Evolutionary conservation across 2,329 filamentous ascomycete genomes (phyloP).

Genomic region (Colletotrichum navitas): DNA sequence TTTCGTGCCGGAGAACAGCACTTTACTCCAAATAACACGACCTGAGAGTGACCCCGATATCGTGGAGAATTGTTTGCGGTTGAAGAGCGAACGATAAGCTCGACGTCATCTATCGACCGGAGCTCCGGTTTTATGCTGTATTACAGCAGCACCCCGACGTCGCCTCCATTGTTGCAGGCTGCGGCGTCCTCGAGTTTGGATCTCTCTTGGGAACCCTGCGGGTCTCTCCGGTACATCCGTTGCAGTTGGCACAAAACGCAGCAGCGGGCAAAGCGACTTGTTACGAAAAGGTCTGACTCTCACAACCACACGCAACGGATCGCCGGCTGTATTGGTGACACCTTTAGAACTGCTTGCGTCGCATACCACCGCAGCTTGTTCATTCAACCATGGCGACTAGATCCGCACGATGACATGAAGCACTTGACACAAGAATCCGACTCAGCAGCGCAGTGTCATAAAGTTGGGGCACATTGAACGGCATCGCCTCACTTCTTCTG

Average conservation of each 20-base stretch:
- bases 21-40: not conserved
- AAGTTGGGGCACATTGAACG: not conserved
- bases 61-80: constrained; percentile 1
- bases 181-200: constrained; percentile 15
- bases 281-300: constrained; percentile 5
- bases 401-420: not conserved
- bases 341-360: constrained; percentile 11
- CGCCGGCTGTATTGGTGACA: constrained; percentile 20
- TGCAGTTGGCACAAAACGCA: not conserved
- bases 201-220: constrained; percentile 6
- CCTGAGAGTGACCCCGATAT: not conserved
- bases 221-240: constrained; percentile 13
- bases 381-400: constrained; percentile 8
- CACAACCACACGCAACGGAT: constrained; percentile 11
- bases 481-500: not conserved
- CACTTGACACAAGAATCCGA: not conserved
- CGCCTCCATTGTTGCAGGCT: constrained; percentile 3
- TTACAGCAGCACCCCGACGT: constrained; percentile 16
- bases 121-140: constrained; percentile 10
- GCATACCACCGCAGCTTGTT: constrained; percentile 8
- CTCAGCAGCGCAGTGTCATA: not conserved
- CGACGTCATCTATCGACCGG: constrained; percentile 20
- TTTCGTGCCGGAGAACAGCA: constrained; percentile 32
- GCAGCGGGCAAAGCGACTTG: constrained; percentile 12
- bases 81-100: constrained; percentile 1